phyloP scores from a whole-genome alignment of 2,329 filamentous ascomycete genomes.

The Fusarium camptoceras region DNA sequence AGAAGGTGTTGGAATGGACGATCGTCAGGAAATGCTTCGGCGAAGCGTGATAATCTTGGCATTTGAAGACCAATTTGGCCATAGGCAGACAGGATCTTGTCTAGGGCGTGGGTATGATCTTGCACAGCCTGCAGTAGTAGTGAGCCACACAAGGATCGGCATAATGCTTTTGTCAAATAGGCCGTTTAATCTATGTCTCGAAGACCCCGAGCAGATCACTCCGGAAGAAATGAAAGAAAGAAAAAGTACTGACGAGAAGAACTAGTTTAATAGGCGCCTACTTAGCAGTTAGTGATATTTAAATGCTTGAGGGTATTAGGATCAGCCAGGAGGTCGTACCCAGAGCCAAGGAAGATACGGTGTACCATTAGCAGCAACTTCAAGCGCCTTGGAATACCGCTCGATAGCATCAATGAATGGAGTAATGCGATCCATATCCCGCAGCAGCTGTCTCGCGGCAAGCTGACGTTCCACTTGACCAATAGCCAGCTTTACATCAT shows the following conservation, averaged over 20 bases:
- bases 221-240: too few species aligned
- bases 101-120: not conserved
- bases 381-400: not conserved
- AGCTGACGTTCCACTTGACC: not conserved
- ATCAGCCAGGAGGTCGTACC: not conserved
- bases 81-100: not conserved
- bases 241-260: not conserved
- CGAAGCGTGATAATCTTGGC: not conserved
- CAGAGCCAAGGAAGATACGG: not conserved
- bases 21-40: not conserved
- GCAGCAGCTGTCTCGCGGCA: not conserved
- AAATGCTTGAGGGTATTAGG: not conserved
- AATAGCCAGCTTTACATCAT: not conserved
- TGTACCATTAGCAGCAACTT: not conserved
- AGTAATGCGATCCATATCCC: not conserved
- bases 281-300: not conserved
- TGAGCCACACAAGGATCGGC: too few species aligned
- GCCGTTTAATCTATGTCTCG: too few species aligned
- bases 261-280: not conserved
- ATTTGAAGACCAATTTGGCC: not conserved
- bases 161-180: too few species aligned
- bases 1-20: not conserved
- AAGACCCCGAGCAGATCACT: too few species aligned
- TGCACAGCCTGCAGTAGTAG: not conserved
- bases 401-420: not conserved